Base-by-base conservation (phyloP, 495 filamentous ascomycete species). In the Penicillium mononematosum region DNA sequence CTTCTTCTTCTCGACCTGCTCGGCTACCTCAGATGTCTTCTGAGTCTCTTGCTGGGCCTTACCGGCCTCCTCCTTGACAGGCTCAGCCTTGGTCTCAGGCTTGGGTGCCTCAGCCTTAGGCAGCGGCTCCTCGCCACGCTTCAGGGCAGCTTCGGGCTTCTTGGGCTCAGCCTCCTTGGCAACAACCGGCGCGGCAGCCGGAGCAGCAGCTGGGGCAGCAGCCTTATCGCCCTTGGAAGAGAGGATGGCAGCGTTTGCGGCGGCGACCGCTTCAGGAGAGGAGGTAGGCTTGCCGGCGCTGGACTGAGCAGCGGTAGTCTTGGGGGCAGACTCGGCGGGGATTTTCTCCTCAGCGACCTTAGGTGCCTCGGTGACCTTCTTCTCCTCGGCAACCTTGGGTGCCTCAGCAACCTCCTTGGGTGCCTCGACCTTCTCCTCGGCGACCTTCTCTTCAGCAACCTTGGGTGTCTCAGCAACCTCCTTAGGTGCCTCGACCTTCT, bases 311-410 rank as follows among this genome's bases (percentile, higher is more conserved):
- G 27, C 9, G 8, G 58, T 47, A 19, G 48, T 39, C 62, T 62
- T 56, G 44, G 55, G 22, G 19, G 31, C 19, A 17, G 50, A 19
- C 47, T 42, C 45, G 17, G 24, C 41, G 4, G 52, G 31, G 17
- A 34, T 48, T 83, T 89, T 90, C 86, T 90, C 91, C 79, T 90
- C 90, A 66, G 89, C 86, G 76, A 88, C 90, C 58, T 82, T 31
- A 31, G 29, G 29, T 29, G 27, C 27, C 27, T 29, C 27, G 7
- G 27, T 5, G 24, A 24, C 27, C 83, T 89, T 52, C 83, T 89
- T 90, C 86, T 90, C 91, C 79, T 90, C 90, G 76, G 24, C 24
- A 24, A 36, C 34, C 34, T 38, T 38, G 32, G 32, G 32, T 34
- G 31, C 5, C 11, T 34, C 31, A 12, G 31, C 31, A 5, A 12